phyloP scores from a whole-genome alignment of 2,329 filamentous ascomycete species.

The Trichoderma sp. region DNA sequence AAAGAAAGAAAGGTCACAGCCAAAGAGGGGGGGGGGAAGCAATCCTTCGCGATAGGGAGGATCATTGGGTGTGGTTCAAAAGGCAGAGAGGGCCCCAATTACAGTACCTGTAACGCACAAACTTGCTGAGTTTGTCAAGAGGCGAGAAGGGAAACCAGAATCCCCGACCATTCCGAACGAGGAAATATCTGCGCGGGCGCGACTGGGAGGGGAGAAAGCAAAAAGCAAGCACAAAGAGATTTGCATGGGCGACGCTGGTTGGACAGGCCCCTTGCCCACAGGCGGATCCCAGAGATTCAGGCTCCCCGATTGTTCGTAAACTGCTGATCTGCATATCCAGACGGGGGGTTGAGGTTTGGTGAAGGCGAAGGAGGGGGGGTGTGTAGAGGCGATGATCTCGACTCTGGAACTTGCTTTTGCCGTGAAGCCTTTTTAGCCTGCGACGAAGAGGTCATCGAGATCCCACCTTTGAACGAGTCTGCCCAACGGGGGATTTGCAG shows the following conservation, averaged over 20 bases:
- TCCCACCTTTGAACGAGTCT: not conserved
- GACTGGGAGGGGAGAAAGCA: not conserved
- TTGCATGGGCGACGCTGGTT: constrained; percentile 5
- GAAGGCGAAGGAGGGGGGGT: not conserved
- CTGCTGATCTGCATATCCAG: constrained; percentile 1
- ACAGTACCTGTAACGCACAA: not conserved
- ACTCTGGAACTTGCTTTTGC: not conserved
- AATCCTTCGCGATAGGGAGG: not conserved
- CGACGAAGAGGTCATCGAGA: not conserved
- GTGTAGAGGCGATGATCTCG: not conserved
- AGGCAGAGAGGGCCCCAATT: not conserved
- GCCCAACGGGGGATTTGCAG: not conserved
- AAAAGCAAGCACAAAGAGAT: not conserved
- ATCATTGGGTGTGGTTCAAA: not conserved
- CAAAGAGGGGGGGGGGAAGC: not conserved
- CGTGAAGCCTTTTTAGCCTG: not conserved
- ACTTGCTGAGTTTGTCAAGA: not conserved
- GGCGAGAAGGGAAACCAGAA: not conserved
- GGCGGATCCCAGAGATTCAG: constrained; percentile 6
- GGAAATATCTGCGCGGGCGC: constrained; percentile 14
- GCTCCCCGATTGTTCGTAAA: constrained; percentile 6
- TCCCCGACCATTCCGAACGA: constrained; percentile 10
- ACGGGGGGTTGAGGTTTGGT: not conserved
- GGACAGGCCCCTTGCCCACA: not conserved
- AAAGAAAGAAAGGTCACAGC: not conserved